These are phyloP conservation scores for Phytophthora brassicae DNA, from an alignment of 352 stramenopile genomes.

Conservation along the genomic window DNA sequence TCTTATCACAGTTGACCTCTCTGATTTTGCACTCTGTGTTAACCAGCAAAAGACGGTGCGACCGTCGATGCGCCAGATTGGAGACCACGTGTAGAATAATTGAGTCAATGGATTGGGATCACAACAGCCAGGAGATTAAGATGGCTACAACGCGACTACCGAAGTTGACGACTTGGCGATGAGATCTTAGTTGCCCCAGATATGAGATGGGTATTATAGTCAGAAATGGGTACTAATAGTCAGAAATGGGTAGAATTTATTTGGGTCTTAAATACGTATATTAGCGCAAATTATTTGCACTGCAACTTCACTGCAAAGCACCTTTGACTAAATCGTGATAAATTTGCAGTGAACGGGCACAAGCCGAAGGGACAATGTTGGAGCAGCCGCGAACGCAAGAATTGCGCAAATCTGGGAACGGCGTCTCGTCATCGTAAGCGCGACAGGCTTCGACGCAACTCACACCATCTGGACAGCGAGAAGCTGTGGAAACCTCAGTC, in stretches of 20 bases:
- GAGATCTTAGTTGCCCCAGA: conserved; percentile 7
- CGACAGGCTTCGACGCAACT: conserved; percentile 60
- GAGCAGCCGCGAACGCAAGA: conserved; percentile 59
- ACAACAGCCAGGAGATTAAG: conserved; percentile 22
- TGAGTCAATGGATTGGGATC: too few relatives aligned
- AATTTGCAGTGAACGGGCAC: conserved; percentile 66
- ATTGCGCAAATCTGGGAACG: conserved; percentile 48
- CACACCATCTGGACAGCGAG: conserved; percentile 55
- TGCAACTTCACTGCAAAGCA: conserved; percentile 22
- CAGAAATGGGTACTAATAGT: too few relatives aligned
- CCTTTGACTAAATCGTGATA: conserved; percentile 52
- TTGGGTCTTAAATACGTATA: background rate
- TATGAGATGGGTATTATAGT: background rate
- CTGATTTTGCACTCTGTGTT: conserved; percentile 16
- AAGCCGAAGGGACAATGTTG: conserved; percentile 63
- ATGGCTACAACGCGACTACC: conserved; percentile 26
- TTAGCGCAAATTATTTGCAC: background rate
- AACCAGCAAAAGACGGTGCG: conserved; percentile 17
- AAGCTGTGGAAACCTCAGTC: conserved; percentile 25
- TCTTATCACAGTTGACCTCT: too few relatives aligned
- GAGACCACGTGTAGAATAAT: conserved; percentile 12
- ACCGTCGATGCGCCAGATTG: conserved; percentile 4
- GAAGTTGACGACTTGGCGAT: conserved; percentile 13
- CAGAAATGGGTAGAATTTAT: too few relatives aligned
- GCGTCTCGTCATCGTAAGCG: conserved; percentile 58